Percentiles rank a stretch among this genome's conserved stretches.
These are phyloP conservation scores for Petasospora fabianii DNA, from an alignment of 1,139 yeast species.

Conservation along the genomic window DNA sequence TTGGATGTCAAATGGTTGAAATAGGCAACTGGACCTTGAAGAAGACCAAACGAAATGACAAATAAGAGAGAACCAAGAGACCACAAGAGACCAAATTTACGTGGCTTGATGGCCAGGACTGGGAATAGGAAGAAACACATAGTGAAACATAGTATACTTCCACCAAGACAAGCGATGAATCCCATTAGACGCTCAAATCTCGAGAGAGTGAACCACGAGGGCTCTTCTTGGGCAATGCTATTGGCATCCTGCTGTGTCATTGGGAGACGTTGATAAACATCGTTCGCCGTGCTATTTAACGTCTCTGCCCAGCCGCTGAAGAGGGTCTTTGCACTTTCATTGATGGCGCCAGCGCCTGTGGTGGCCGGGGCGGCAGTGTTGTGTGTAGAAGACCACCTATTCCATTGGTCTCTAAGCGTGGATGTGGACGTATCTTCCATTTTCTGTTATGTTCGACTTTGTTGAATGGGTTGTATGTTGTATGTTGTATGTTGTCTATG, in stretches of 20 bases:
- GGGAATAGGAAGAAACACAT: constrained; percentile 84
- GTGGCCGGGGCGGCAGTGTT: constrained; percentile 17
- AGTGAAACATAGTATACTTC: constrained; percentile 75
- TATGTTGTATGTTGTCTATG: too few relatives aligned
- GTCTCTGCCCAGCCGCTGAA: constrained; percentile 38
- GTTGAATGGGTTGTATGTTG: background rate
- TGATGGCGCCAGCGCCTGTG: constrained; percentile 25
- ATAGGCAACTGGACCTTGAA: constrained; percentile 89
- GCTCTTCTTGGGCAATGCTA: constrained; percentile 45
- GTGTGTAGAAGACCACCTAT: constrained; percentile 34
- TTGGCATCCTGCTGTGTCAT: constrained; percentile 46
- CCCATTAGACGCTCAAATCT: constrained; percentile 78
- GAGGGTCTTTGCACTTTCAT: constrained; percentile 33
- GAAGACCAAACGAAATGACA: constrained; percentile 82
- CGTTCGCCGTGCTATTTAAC: constrained; percentile 38
- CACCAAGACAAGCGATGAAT: constrained; percentile 72
- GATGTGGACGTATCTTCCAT: constrained; percentile 18
- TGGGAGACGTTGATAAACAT: constrained; percentile 51
- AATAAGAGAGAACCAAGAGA: constrained; percentile 85
- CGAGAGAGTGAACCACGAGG: constrained; percentile 56
- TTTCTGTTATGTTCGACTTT: background rate
- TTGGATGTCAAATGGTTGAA: constrained; percentile 68
- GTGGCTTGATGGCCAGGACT: constrained; percentile 81
- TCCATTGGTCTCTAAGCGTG: constrained; percentile 35
- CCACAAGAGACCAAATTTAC: constrained; percentile 90